phyloP scores from a whole-genome alignment of 2,329 filamentous ascomycete genomes.

The Sphaerulina populicola region DNA sequence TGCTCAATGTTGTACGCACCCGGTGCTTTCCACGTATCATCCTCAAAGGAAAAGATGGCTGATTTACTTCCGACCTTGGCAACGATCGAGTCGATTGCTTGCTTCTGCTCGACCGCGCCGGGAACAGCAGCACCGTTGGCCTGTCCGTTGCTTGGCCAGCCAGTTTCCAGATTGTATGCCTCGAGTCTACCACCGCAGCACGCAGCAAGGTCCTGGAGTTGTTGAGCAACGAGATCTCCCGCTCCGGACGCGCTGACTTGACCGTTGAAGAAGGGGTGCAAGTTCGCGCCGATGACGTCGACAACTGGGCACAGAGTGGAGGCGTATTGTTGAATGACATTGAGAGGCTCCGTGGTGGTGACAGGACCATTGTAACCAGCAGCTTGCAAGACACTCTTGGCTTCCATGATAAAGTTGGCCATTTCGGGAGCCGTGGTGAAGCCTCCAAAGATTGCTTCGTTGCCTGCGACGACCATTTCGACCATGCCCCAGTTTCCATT shows the following conservation, averaged over 20 bases:
- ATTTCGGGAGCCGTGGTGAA: slow-evolving; percentile 59
- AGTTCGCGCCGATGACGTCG: slow-evolving; percentile 75
- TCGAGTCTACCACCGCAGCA: slow-evolving; percentile 61
- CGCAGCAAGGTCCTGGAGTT: slow-evolving; percentile 62
- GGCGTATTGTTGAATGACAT: slow-evolving; percentile 60
- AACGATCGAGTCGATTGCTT: slow-evolving; percentile 64
- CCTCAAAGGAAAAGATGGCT: slow-evolving; percentile 71
- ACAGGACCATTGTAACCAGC: slow-evolving; percentile 58
- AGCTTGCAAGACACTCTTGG: slow-evolving; percentile 53
- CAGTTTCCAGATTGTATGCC: slow-evolving; percentile 78
- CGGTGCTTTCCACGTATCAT: slow-evolving; percentile 74
- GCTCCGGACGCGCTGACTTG: slow-evolving; percentile 55
- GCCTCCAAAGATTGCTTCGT: slow-evolving; percentile 77
- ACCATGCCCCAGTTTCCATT: slow-evolving; percentile 60
- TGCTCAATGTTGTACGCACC: slow-evolving; percentile 67
- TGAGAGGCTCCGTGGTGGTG: slow-evolving; percentile 81
- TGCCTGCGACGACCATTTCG: slow-evolving; percentile 75
- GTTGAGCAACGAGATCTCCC: slow-evolving; percentile 64
- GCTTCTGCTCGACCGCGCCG: slow-evolving; percentile 56
- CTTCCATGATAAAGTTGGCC: slow-evolving; percentile 58
- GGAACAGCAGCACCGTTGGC: slow-evolving; percentile 67
- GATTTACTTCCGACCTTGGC: slow-evolving; percentile 56
- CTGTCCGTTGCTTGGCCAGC: slow-evolving; percentile 68
- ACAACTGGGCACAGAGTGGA: slow-evolving; percentile 60
- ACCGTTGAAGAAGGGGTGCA: slow-evolving; percentile 90